These are phyloP conservation scores for Strigomonas oncopelti DNA, from an alignment of 208 protist genomes.

Conservation along the genomic window DNA sequence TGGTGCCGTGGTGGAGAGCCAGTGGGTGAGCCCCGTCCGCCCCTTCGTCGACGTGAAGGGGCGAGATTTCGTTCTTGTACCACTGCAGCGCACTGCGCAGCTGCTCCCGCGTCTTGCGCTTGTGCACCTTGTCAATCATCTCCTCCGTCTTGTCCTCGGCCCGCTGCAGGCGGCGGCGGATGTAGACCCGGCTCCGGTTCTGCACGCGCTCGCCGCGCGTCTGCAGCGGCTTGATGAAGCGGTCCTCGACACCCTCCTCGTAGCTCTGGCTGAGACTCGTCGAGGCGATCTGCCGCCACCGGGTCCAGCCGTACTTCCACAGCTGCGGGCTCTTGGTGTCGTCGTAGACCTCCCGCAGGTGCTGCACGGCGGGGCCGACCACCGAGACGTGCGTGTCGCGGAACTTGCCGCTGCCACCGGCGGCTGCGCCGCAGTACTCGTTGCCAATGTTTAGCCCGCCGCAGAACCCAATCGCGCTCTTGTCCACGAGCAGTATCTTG, in stretches of 20 bases:
- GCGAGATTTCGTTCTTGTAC: no score
- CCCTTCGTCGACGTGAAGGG: no score
- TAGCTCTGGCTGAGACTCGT: constrained; percentile 39
- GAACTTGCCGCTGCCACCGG: constrained; percentile 74
- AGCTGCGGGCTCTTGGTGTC: constrained; percentile 81
- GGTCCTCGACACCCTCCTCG: constrained; percentile 28
- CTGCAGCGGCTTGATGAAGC: constrained; percentile 25
- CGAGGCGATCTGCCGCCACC: constrained; percentile 82
- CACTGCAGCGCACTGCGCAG: no score
- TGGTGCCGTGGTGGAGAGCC: no score
- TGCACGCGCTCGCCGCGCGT: constrained; percentile 17
- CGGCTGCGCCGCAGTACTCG: constrained; percentile 78
- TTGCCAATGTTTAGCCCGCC: constrained; percentile 92
- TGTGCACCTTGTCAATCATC: constrained; percentile 3
- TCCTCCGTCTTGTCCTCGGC: constrained; percentile 23
- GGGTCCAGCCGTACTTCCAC: constrained; percentile 74
- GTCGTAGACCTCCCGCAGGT: constrained; percentile 81
- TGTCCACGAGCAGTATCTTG: constrained; percentile 88
- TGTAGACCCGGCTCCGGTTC: constrained; percentile 29
- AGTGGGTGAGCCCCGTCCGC: no score
- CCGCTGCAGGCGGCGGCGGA: constrained; percentile 35
- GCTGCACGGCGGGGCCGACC: constrained; percentile 59
- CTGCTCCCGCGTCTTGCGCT: no score
- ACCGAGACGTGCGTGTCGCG: constrained; percentile 86
- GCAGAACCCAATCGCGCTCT: constrained; percentile 68